phyloP scores from a whole-genome alignment of 129 eudicot genomes.

The Flaveria trinervia region DNA sequence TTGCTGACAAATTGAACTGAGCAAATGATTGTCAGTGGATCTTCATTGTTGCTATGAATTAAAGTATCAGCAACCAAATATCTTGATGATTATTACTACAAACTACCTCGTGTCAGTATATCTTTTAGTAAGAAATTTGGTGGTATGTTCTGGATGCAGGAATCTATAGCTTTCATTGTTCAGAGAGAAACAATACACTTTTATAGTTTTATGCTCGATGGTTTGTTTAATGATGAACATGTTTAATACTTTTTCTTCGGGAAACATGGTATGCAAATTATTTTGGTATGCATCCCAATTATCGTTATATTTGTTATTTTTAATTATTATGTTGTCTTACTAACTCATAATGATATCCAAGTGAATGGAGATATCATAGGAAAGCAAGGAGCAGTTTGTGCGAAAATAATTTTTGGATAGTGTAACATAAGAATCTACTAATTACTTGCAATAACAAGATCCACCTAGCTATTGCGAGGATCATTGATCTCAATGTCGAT shows the following conservation, averaged over 20 bases:
- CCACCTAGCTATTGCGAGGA: too few relatives aligned
- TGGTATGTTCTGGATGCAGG: slow-evolving; percentile 18
- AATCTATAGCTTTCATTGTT: slow-evolving; percentile 9
- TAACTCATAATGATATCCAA: not conserved
- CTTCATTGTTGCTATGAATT: not conserved
- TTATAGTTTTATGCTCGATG: not conserved
- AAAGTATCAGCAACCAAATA: not conserved
- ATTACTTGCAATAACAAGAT: too few relatives aligned
- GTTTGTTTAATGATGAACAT: slow-evolving; percentile 6
- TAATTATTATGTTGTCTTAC: not conserved
- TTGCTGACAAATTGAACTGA: not conserved
- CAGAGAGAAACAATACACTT: not conserved
- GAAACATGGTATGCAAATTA: slow-evolving; percentile 21
- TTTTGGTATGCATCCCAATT: not conserved
- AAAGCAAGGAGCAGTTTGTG: too few relatives aligned
- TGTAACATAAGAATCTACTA: too few relatives aligned
- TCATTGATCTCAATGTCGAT: too few relatives aligned
- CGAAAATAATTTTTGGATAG: too few relatives aligned
- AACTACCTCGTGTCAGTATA: not conserved
- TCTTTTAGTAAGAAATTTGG: slow-evolving; percentile 3
- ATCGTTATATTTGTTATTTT: not conserved
- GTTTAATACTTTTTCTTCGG: not conserved
- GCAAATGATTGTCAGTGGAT: not conserved
- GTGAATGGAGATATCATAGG: too few relatives aligned
- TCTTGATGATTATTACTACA: not conserved